phyloP scores from a whole-genome alignment of 495 filamentous ascomycete genomes.

The Amniculicola lignicola region DNA sequence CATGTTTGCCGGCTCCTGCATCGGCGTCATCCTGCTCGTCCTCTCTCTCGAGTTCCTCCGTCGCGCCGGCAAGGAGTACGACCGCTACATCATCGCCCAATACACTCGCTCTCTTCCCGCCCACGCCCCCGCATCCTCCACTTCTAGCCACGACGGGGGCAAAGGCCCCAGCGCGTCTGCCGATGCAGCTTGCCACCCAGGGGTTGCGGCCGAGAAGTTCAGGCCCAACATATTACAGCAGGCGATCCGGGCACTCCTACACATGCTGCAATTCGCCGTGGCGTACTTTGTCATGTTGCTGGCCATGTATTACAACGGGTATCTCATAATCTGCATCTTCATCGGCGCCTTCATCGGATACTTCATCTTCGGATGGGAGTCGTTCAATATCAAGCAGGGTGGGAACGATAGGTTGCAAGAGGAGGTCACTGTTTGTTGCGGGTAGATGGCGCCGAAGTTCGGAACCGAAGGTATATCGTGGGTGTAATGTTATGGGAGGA shows the following conservation, averaged over 20 bases:
- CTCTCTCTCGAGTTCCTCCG: constrained; percentile 53
- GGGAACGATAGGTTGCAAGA: constrained; percentile 21
- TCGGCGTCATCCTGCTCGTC: constrained; percentile 55
- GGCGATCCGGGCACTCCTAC: constrained; percentile 47
- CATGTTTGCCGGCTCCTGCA: constrained; percentile 56
- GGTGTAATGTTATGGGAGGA: not conserved
- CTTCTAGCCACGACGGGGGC: not conserved
- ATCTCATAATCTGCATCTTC: constrained; percentile 56
- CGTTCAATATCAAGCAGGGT: constrained; percentile 7
- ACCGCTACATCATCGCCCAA: constrained; percentile 46
- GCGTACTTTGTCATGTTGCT: constrained; percentile 59
- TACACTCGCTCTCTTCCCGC: constrained; percentile 39
- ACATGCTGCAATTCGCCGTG: constrained; percentile 51
- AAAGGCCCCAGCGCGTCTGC: constrained; percentile 8
- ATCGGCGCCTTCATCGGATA: constrained; percentile 47
- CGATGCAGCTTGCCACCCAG: not conserved
- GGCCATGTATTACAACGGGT: constrained; percentile 49
- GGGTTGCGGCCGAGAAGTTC: constrained; percentile 30
- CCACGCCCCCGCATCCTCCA: constrained; percentile 25
- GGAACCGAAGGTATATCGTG: no score
- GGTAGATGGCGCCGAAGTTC: constrained; percentile 6
- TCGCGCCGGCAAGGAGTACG: constrained; percentile 54
- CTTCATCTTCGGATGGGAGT: constrained; percentile 35
- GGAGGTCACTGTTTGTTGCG: constrained; percentile 35
- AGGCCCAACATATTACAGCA: constrained; percentile 51